These are phyloP conservation scores for Grigorovia yakushimaensis DNA, from an alignment of 805 yeast species.

Conservation along the genomic window DNA sequence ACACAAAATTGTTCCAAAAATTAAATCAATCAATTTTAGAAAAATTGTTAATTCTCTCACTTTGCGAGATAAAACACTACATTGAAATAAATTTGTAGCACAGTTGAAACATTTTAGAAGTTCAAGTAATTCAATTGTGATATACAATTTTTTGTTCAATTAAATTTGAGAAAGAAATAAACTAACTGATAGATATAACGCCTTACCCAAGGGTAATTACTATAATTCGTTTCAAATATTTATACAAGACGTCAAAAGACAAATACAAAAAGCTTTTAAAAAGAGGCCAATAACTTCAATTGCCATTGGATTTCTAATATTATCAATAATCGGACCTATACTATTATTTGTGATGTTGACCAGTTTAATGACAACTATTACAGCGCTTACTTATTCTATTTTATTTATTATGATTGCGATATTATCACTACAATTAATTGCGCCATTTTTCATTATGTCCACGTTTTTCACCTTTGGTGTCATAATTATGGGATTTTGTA, in stretches of 20 bases:
- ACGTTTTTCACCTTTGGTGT: constrained; percentile 23
- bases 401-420: constrained; percentile 15
- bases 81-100: no score
- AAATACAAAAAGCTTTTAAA: constrained; percentile 7
- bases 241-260: constrained; percentile 1
- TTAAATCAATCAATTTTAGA: no score
- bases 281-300: constrained; percentile 18
- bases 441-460: constrained; percentile 22
- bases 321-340: constrained; percentile 4
- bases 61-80: no score
- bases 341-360: constrained; percentile 11
- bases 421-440: constrained; percentile 18
- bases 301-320: constrained; percentile 4
- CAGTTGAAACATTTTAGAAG: no score
- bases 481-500: constrained; percentile 21
- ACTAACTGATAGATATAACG: neutral
- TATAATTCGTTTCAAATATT: neutral
- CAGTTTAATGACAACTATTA: constrained; percentile 16
- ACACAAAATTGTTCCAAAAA: no score
- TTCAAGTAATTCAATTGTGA: no score
- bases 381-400: constrained; percentile 16
- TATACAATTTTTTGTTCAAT: no score
- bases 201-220: neutral
- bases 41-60: no score
- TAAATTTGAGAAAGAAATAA: neutral